These are phyloP conservation scores for Penicillium daleae DNA, from an alignment of 495 filamentous ascomycete genomes.

Conservation along the genomic window DNA sequence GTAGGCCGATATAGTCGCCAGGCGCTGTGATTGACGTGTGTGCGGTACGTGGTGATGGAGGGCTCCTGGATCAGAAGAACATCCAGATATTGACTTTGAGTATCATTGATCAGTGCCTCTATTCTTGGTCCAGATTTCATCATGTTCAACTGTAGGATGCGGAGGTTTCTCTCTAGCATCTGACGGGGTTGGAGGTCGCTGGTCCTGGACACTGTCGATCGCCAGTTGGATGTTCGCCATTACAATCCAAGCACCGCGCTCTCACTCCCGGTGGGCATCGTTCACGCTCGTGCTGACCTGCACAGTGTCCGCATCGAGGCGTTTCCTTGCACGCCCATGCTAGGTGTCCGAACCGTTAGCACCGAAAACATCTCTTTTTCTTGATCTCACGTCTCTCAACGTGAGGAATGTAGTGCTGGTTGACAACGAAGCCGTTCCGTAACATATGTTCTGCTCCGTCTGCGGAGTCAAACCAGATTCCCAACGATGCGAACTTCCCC, in stretches of 20 bases:
- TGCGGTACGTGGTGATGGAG: constrained; percentile 2
- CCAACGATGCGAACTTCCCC: constrained; percentile 9
- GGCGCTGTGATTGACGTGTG: neutral
- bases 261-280: constrained; percentile 27
- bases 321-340: constrained; percentile 38
- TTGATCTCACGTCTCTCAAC: constrained; percentile 28
- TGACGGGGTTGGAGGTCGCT: constrained; percentile 5
- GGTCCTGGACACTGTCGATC: constrained; percentile 21
- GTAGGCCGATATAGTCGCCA: neutral
- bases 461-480: neutral
- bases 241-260: constrained; percentile 28
- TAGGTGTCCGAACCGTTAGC: constrained; percentile 34
- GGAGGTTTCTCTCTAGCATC: constrained; percentile 32
- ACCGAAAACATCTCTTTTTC: constrained; percentile 31
- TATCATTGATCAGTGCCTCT: constrained; percentile 38
- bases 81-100: constrained; percentile 29
- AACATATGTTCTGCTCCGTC: neutral
- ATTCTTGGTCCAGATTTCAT: constrained; percentile 32
- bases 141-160: constrained; percentile 35
- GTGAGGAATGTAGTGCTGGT: constrained; percentile 22
- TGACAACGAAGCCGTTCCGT: constrained; percentile 25
- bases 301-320: constrained; percentile 31
- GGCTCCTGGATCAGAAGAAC: constrained; percentile 35
- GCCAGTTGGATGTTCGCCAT: constrained; percentile 26
- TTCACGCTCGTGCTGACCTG: constrained; percentile 24